phyloP scores from a whole-genome alignment of 371 early-diverging fungal genomes.

The Dinochytrium kinnereticum region DNA sequence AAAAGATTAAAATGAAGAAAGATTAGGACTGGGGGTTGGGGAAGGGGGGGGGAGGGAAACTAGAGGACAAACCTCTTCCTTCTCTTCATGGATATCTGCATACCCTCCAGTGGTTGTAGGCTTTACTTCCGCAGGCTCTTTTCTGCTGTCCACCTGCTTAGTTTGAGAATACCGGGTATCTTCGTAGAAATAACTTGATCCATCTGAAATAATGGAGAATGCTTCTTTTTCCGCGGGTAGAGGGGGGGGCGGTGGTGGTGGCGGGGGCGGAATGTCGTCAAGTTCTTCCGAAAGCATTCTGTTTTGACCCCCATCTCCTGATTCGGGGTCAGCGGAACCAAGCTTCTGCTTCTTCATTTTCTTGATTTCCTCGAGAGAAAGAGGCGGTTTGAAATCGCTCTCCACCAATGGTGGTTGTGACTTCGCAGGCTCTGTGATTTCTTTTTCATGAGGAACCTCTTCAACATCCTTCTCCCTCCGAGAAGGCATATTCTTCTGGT shows the following conservation, averaged over 20 bases:
- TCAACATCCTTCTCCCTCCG: no score
- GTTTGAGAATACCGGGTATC: no score
- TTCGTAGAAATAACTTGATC: no score
- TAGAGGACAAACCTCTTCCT: no score
- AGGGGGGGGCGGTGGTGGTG: background rate
- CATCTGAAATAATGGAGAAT: background rate
- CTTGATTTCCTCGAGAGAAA: slow-evolving; percentile 14
- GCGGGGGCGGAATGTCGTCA: slow-evolving; percentile 1
- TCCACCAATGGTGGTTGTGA: background rate
- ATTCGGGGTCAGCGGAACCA: background rate
- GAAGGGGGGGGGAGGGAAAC: no score
- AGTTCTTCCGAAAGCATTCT: background rate
- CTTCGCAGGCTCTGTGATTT: no score
- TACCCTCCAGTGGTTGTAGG: background rate
- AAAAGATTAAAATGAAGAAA: no score
- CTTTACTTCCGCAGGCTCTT: background rate
- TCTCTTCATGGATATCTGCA: background rate
- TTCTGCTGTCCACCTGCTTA: no score
- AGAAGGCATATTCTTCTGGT: background rate
- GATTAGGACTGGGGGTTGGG: no score
- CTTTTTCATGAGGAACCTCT: no score
- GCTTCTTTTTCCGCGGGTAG: background rate
- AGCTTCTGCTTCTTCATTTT: background rate
- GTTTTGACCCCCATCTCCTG: background rate
- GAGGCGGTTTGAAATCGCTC: slow-evolving; percentile 10